Percentiles rank a stretch among this genome's conserved stretches.
Evolutionary conservation across 768 basidiomycete genomes (phyloP).

Genomic region (Panaeolus papilionaceus): DNA sequence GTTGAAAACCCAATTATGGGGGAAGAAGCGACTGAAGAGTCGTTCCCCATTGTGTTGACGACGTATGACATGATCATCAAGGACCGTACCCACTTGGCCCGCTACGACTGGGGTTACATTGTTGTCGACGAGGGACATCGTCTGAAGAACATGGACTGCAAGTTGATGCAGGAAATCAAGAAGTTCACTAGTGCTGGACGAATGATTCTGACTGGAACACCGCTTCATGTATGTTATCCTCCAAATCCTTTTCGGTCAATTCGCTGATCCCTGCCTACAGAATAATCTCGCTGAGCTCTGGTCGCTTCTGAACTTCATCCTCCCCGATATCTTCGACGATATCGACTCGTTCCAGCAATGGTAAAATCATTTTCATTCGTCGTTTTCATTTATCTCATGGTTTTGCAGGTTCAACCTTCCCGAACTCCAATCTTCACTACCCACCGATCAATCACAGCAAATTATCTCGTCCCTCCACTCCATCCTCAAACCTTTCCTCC

Average conservation of each 20-base stretch:
- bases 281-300: slow-evolving; percentile 96
- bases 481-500: slow-evolving; percentile 94
- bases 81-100: slow-evolving; percentile 65
- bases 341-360: slow-evolving; percentile 90
- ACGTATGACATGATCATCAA: slow-evolving; percentile 95
- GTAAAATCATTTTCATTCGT: slow-evolving; percentile 44
- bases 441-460: slow-evolving; percentile 61
- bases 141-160: slow-evolving; percentile 93
- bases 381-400: neutral
- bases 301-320: slow-evolving; percentile 94
- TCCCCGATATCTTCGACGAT: slow-evolving; percentile 93
- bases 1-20: slow-evolving; percentile 28
- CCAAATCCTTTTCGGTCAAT: slow-evolving; percentile 8
- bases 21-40: slow-evolving; percentile 27
- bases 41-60: slow-evolving; percentile 85
- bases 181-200: slow-evolving; percentile 83
- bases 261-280: slow-evolving; percentile 49
- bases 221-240: slow-evolving; percentile 75
- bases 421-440: slow-evolving; percentile 60
- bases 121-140: slow-evolving; percentile 97
- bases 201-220: slow-evolving; percentile 96
- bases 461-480: slow-evolving; percentile 84
- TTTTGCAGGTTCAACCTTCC: slow-evolving; percentile 72
- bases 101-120: slow-evolving; percentile 87
- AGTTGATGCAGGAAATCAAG: slow-evolving; percentile 90